A percentile compares a stretch with the other conserved stretches of the same genome.
Conservation (phyloP, 805 yeast species). For the Komagataella pseudopastoris region DNA sequence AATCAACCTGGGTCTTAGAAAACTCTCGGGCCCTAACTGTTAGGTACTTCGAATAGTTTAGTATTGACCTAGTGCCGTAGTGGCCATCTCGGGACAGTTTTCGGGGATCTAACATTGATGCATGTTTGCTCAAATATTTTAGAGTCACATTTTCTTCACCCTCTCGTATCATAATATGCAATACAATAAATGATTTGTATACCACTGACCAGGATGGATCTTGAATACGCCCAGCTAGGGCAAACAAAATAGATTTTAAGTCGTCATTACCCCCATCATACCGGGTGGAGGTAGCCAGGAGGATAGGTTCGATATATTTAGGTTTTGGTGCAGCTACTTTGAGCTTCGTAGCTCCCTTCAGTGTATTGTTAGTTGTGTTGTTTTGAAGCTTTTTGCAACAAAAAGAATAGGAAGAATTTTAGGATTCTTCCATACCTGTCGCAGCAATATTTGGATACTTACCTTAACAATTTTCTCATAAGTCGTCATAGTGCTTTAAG, state of each 20-base stretch:
- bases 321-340: conserved; percentile 95
- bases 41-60: conserved; percentile 63
- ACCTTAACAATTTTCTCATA: conserved; percentile 66
- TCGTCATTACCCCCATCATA: conserved; percentile 26
- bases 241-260: conserved; percentile 55
- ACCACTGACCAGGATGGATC: conserved; percentile 89
- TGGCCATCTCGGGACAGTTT: conserved; percentile 15
- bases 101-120: conserved; percentile 45
- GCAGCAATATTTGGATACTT: conserved; percentile 9
- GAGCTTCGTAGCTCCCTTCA: conserved; percentile 53
- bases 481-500: conserved; percentile 32
- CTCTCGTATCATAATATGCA: conserved; percentile 87
- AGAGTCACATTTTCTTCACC: conserved; percentile 74
- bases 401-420: not conserved
- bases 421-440: conserved; percentile 5
- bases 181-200: conserved; percentile 70
- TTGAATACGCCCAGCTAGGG: conserved; percentile 46
- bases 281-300: conserved; percentile 49
- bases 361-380: not conserved
- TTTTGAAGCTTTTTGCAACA: not conserved
- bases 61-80: conserved; percentile 31
- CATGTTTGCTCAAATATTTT: conserved; percentile 46
- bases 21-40: conserved; percentile 56
- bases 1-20: conserved; percentile 54
- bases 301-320: conserved; percentile 88